These are phyloP conservation scores for Solanum pimpinellifolium DNA, from an alignment of 257 asterid species.

Conservation along the genomic window DNA sequence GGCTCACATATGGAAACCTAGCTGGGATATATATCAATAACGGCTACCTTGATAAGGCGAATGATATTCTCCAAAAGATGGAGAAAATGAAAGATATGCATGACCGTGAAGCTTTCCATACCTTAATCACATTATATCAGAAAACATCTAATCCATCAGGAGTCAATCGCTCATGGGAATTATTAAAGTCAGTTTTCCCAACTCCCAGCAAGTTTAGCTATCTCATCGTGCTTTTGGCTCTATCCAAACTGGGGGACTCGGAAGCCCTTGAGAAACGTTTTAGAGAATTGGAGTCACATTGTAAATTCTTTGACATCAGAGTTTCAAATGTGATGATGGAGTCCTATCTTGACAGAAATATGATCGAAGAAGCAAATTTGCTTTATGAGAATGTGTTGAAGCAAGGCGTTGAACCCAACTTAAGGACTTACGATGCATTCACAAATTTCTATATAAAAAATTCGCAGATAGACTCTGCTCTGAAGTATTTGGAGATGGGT, in stretches of 20 bases:
- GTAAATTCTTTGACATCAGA: slow-evolving; percentile 32
- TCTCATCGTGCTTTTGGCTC: slow-evolving; percentile 15
- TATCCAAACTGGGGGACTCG: slow-evolving; percentile 31
- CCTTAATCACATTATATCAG: slow-evolving; percentile 36
- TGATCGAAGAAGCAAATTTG: slow-evolving; percentile 52
- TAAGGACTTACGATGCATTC: slow-evolving; percentile 34
- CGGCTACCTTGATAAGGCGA: slow-evolving; percentile 39
- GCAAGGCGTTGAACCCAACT: slow-evolving; percentile 24
- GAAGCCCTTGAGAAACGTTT: slow-evolving; percentile 39
- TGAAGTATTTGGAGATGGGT: slow-evolving; percentile 55
- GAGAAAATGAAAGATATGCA: slow-evolving; percentile 21
- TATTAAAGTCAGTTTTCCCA: slow-evolving; percentile 3
- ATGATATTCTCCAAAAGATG: slow-evolving; percentile 27
- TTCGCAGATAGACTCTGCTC: slow-evolving; percentile 38
- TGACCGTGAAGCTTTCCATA: slow-evolving; percentile 17
- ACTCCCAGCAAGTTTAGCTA: slow-evolving; percentile 11
- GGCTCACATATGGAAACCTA: slow-evolving; percentile 53
- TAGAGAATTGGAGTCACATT: slow-evolving; percentile 48
- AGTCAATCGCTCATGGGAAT: slow-evolving; percentile 21
- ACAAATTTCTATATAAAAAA: slow-evolving; percentile 29
- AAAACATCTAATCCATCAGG: slow-evolving; percentile 46
- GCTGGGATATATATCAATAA: slow-evolving; percentile 43
- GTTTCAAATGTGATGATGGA: slow-evolving; percentile 57
- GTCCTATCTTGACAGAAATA: slow-evolving; percentile 29
- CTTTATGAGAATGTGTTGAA: slow-evolving; percentile 23